Conservation (phyloP, 139 green algal genomes). For the Micractinium conductrix region DNA sequence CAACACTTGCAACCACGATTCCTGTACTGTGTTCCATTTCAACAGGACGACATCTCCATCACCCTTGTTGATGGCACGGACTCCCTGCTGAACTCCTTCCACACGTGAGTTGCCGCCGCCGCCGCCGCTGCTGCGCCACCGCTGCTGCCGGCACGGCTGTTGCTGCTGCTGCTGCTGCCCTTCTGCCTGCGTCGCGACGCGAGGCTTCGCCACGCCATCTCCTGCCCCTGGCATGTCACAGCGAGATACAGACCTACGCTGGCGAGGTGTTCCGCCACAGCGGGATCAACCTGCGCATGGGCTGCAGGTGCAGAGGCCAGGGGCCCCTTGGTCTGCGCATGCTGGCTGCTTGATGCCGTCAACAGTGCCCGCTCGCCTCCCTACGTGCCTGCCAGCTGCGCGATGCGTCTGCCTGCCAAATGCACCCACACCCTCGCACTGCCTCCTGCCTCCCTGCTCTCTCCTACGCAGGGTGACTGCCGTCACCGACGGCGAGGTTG, state of each 20-base stretch:
- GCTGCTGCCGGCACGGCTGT: no score
- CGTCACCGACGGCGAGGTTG: background rate
- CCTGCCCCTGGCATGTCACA: background rate
- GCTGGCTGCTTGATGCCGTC: no score
- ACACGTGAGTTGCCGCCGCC: background rate
- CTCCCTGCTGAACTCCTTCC: background rate
- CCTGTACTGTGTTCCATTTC: no score
- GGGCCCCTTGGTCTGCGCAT: no score
- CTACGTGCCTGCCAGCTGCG: background rate
- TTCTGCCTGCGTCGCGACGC: no score
- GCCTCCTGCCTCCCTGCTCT: no score
- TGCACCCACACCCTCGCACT: background rate
- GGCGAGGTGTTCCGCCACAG: background rate
- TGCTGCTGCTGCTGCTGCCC: no score
- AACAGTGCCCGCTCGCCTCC: no score
- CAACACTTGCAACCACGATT: no score
- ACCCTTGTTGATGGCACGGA: background rate
- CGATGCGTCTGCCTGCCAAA: background rate
- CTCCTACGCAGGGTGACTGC: background rate
- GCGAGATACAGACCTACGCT: slow-evolving; percentile 10
- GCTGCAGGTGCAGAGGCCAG: background rate
- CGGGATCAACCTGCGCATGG: background rate
- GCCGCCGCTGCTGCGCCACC: no score
- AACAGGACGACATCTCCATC: slow-evolving; percentile 4
- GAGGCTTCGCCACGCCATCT: background rate